Base-by-base conservation (phyloP, 768 basidiomycete genomes). In the Suillus americanus region DNA sequence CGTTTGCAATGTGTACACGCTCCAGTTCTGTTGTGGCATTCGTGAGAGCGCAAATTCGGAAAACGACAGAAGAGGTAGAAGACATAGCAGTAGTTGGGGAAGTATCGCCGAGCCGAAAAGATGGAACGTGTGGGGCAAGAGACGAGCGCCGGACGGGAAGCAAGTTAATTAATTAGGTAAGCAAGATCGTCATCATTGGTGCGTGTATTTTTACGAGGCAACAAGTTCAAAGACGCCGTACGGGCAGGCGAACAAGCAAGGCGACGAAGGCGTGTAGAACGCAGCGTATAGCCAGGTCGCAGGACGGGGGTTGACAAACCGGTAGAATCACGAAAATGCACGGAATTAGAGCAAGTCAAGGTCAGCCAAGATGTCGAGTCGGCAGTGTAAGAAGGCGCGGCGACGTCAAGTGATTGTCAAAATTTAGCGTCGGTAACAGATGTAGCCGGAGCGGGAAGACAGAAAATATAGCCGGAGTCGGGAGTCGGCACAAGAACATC, bases 1-100 rank as follows among this genome's bases (percentile, higher is more conserved):
- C 88, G 90, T 76, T 93, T 94, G 84, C 92, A 94, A 72, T 94
- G 87, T 3, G 85, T 89, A 76, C 92, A 94, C 50, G 92, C 92
- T 64, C 92, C 91, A 67, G 89, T 87, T 50, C 91, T 94, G 74
- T 50, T 68, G 35, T 43, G 33, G 50, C 59, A 53, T 65, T 60
- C 62, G 46, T 62, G n/a, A 46, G 51, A 69, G 35, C 10, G 37
- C 30, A 61, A 64, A 43, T 64, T 65, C 53, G 51, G 14, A 23
- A 23, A 62, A 63, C 62, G 51, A 63, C 51, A 25, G 35, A 63
- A 50, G 54, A 50, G 53, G 53, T 23, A 51, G 46, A 61, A 41
- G 51, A 63, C 53, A 54, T 60, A 61, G 40, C 64, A 37, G 9
- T 65, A 33, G 16, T 60, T 65, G 16, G 65, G 40, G 50, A 45